Percentiles rank a stretch among this genome's conserved stretches.
These are phyloP conservation scores for Zymoseptoria pseudotritici DNA, from an alignment of 2,329 filamentous ascomycete species.

Conservation along the genomic window DNA sequence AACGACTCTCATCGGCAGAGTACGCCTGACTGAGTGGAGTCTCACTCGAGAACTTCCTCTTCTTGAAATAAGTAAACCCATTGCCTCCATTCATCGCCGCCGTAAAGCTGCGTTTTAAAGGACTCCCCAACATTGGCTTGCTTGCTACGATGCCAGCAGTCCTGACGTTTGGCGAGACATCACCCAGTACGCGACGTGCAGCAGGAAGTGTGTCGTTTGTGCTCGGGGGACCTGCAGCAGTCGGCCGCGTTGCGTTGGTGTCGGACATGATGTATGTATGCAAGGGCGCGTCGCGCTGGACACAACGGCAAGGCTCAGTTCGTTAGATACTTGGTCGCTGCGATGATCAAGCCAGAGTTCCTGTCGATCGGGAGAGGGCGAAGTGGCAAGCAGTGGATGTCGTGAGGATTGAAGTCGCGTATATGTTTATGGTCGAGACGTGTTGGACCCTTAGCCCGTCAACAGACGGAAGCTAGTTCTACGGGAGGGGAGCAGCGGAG, in stretches of 20 bases:
- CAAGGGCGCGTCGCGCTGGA: not conserved
- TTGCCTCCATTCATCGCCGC: slow-evolving; percentile 24
- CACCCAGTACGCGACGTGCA: slow-evolving; percentile 22
- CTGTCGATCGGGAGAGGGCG: not conserved
- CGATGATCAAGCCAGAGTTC: not conserved
- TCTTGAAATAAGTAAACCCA: slow-evolving; percentile 31
- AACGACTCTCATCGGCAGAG: not conserved
- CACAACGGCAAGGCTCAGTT: not conserved
- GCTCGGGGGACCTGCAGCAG: not conserved
- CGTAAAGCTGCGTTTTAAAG: slow-evolving; percentile 29
- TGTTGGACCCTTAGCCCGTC: not conserved
- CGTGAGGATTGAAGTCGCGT: not conserved
- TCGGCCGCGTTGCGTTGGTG: not conserved
- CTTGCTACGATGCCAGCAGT: slow-evolving; percentile 10
- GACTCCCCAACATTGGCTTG: slow-evolving; percentile 21
- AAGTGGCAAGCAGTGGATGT: not conserved
- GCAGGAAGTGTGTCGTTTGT: slow-evolving; percentile 5
- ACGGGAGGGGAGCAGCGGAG: not conserved
- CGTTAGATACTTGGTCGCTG: not conserved
- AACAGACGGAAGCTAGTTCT: not conserved
- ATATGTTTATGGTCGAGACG: not conserved
- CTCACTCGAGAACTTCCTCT: slow-evolving; percentile 18
- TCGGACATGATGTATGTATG: not conserved
- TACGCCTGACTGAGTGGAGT: slow-evolving; percentile 2
- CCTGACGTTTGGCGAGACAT: slow-evolving; percentile 27